phyloP scores from a whole-genome alignment of 768 basidiomycete genomes.

The Tulasnella sp. region DNA sequence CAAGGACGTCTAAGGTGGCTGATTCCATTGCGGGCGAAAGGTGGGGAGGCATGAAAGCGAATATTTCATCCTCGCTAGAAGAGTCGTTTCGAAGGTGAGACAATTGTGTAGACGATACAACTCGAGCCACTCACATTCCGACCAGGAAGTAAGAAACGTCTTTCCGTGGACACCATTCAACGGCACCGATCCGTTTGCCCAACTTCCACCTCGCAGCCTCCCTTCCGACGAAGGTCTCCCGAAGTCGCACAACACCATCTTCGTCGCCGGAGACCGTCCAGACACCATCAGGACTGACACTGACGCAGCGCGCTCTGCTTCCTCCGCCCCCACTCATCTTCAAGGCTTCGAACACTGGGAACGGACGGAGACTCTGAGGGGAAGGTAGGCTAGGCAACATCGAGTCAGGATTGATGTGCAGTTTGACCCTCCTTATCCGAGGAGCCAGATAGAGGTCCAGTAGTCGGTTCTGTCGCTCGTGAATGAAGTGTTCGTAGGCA shows the following conservation, averaged over 20 bases:
- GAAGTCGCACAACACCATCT: constrained; percentile 70
- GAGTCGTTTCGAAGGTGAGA: neutral
- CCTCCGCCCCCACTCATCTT: constrained; percentile 49
- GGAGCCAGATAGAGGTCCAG: constrained; percentile 96
- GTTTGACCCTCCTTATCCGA: constrained; percentile 70
- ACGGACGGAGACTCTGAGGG: constrained; percentile 82
- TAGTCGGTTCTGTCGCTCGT: constrained; percentile 86
- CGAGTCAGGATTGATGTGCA: constrained; percentile 85
- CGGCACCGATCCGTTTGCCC: constrained; percentile 60
- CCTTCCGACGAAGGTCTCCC: constrained; percentile 85
- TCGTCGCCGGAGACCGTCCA: constrained; percentile 94
- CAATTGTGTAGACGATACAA: neutral
- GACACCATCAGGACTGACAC: constrained; percentile 74
- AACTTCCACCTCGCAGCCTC: constrained; percentile 84
- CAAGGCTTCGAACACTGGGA: constrained; percentile 78
- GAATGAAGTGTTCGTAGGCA: constrained; percentile 82
- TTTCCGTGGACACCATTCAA: constrained; percentile 88
- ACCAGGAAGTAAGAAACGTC: constrained; percentile 73
- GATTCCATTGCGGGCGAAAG: constrained; percentile 45
- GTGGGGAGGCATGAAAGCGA: constrained; percentile 73
- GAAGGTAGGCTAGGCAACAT: constrained; percentile 91
- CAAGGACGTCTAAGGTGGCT: constrained; percentile 50
- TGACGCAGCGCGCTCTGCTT: constrained; percentile 59
- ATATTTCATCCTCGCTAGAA: constrained; percentile 63
- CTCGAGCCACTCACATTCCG: constrained; percentile 50